Base-by-base conservation (phyloP, 2,329 filamentous ascomycete genomes). In the Trichothecium roseum region DNA sequence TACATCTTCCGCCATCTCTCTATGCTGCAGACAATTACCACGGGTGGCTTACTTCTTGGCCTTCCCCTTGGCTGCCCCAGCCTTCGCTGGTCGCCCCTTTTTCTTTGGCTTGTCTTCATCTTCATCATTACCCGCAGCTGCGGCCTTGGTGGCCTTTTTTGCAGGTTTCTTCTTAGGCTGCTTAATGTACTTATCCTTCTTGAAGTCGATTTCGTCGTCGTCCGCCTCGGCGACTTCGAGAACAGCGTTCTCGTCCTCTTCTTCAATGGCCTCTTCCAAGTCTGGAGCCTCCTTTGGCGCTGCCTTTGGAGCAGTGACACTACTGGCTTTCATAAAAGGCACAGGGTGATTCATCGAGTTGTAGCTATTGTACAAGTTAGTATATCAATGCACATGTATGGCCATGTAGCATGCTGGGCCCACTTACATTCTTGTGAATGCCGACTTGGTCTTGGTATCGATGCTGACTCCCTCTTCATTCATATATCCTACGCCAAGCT, bases 151-250 rank as follows among this genome's bases (percentile, higher is more conserved):
- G 1, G 56, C 41, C 44, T 63, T 65, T 49, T 65, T 66, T n/a
- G 58, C 51, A 6, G 50, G 28, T 53, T 75, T 73, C 51, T 75
- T 76, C 68, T 94, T 95, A 10, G 89, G 85, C 53, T 82, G 73
- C 57, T 91, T 94, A 55, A 96, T 88, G 51, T 94, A 95, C 59
- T 95, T 96, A 60, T 98, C 91, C 54, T 89, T 94, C 51, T 82
- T 86, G 35, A 96, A 57, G 53, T 94, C 86, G n/a, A 78, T 63
- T 36, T 87, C 83, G 10, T 85, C 81, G 0, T 84, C 82, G 69
- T 35, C 37, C 15, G 31, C 75, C 29, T 77, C 74, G 2, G 62
- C 72, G 3, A 64, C 55, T 26, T 74, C 71, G 1, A 75, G 60
- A 18, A 66, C 62, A 24, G 78, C 78, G n/a, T 69, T 79, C 15